Conservation (phyloP, 306 rosid species). For the Malus orientalis region DNA sequence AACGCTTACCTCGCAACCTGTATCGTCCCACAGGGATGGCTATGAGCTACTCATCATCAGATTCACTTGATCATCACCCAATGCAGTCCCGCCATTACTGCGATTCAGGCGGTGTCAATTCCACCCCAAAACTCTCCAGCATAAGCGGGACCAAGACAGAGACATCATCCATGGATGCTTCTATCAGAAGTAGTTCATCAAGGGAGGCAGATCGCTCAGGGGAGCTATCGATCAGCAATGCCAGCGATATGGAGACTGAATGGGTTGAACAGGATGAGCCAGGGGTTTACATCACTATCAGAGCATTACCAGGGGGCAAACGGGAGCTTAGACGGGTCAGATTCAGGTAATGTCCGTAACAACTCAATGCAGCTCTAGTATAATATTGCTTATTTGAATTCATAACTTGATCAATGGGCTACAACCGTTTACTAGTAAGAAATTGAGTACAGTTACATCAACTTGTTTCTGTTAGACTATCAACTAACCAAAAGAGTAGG, state of each 20-base stretch:
- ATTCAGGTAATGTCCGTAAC: constrained; percentile 55
- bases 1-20: constrained; percentile 51
- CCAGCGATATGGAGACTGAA: constrained; percentile 94
- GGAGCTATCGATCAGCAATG: constrained; percentile 90
- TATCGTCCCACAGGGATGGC: constrained; percentile 41
- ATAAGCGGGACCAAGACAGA: constrained; percentile 51
- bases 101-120: constrained; percentile 49
- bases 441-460: not conserved
- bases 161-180: constrained; percentile 77
- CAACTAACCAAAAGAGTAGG: not conserved
- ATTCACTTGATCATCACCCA: constrained; percentile 65
- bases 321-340: constrained; percentile 92
- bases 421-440: not conserved
- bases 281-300: constrained; percentile 92
- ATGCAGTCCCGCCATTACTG: constrained; percentile 48
- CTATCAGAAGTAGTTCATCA: constrained; percentile 73
- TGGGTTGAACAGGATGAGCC: constrained; percentile 99
- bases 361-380: not conserved
- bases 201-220: constrained; percentile 73
- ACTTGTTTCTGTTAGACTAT: not conserved
- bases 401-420: not conserved
- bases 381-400: not conserved
- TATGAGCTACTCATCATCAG: constrained; percentile 81
- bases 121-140: constrained; percentile 64
- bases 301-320: constrained; percentile 72